These are phyloP conservation scores for Gilbertella persicaria DNA, from an alignment of 371 early-diverging fungal species.

Conservation along the genomic window DNA sequence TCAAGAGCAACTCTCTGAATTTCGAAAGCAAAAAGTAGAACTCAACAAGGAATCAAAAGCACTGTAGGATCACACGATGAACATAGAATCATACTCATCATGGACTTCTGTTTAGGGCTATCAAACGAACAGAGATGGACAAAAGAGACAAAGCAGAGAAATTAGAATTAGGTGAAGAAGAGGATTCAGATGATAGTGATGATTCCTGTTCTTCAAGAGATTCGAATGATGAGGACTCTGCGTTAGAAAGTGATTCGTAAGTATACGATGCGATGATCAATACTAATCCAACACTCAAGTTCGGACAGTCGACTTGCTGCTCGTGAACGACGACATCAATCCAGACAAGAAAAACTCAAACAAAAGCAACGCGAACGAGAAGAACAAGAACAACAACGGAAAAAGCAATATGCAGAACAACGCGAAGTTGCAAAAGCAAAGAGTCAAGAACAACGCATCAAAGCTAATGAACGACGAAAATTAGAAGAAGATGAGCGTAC, in stretches of 20 bases:
- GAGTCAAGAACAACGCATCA: conserved; percentile 47
- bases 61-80: conserved; percentile 22
- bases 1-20: conserved; percentile 54
- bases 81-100: conserved; percentile 6
- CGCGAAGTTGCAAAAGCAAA: conserved; percentile 48
- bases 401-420: conserved; percentile 40
- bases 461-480: conserved; percentile 50
- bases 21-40: conserved; percentile 65
- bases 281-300: neutral
- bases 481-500: conserved; percentile 54
- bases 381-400: conserved; percentile 47
- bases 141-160: conserved; percentile 31
- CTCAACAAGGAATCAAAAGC: conserved; percentile 65
- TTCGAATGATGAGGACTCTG: conserved; percentile 20
- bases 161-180: conserved; percentile 28
- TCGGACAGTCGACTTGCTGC: conserved; percentile 4
- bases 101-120: conserved; percentile 14
- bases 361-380: conserved; percentile 54
- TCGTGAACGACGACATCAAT: conserved; percentile 35
- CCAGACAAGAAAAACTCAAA: conserved; percentile 55
- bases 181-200: conserved; percentile 17
- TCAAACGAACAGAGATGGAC: conserved; percentile 32
- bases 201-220: conserved; percentile 9
- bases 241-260: conserved; percentile 34
- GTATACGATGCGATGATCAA: no score